These are phyloP conservation scores for Cryptococcus maquisensis DNA, from an alignment of 1,284 basidiomycete species.

Conservation along the genomic window DNA sequence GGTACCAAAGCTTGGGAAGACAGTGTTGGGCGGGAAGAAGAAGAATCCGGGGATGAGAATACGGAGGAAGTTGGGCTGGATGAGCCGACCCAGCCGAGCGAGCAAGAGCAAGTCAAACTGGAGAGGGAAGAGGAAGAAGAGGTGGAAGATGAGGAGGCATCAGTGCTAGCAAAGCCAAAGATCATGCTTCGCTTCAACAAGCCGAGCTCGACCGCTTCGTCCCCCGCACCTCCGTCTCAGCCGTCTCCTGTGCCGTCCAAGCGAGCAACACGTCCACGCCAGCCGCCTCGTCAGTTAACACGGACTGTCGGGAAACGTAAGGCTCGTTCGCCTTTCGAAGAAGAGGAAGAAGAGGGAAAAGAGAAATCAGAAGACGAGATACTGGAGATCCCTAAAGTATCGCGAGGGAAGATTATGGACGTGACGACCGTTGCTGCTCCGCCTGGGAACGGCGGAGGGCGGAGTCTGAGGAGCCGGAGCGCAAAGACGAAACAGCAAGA, in stretches of 20 bases:
- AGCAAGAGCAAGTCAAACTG: neutral
- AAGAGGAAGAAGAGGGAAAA: too few relatives aligned
- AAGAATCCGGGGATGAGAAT: neutral
- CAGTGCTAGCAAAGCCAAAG: conserved; percentile 2
- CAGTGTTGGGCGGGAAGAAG: neutral
- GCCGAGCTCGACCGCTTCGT: neutral
- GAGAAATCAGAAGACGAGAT: too few relatives aligned
- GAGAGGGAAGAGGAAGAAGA: neutral
- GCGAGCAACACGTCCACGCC: conserved; percentile 1
- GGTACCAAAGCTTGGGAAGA: conserved; percentile 15
- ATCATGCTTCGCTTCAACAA: neutral
- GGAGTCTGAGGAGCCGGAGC: conserved; percentile 26
- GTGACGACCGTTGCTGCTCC: too few relatives aligned
- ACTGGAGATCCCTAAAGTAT: too few relatives aligned
- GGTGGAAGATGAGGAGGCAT: neutral
- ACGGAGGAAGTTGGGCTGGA: neutral
- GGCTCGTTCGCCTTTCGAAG: neutral
- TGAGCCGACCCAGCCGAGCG: neutral
- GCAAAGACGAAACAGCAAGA: conserved; percentile 25
- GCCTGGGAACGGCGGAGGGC: neutral
- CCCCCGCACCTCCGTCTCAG: too few relatives aligned
- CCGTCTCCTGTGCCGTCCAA: neutral
- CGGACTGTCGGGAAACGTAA: neutral
- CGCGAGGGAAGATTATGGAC: too few relatives aligned
- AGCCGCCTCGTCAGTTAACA: conserved; percentile 2